These are phyloP conservation scores for Suillus plorans DNA, from an alignment of 768 basidiomycete genomes.

Conservation along the genomic window DNA sequence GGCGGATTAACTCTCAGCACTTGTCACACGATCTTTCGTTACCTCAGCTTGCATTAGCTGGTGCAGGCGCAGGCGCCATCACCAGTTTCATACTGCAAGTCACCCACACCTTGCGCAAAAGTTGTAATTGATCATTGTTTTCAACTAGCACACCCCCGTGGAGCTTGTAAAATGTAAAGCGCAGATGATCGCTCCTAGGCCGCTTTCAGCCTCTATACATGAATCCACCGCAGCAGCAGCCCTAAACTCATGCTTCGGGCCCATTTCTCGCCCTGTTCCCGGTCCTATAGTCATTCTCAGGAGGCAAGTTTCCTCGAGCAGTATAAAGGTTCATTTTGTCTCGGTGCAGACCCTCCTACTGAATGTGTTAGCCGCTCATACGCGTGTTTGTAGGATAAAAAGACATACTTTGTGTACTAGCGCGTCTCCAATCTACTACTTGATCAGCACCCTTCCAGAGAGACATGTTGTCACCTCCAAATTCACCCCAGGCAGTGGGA, in stretches of 20 bases:
- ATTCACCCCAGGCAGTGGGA: background rate
- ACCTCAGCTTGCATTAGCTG: slow-evolving; percentile 74
- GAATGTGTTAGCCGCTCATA: background rate
- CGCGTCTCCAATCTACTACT: background rate
- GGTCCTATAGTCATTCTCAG: slow-evolving; percentile 72
- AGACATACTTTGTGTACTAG: background rate
- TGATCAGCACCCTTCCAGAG: background rate
- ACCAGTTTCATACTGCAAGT: slow-evolving; percentile 88
- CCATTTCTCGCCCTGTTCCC: slow-evolving; percentile 41
- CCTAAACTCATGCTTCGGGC: slow-evolving; percentile 8
- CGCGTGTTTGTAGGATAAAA: background rate
- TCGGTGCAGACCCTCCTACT: background rate
- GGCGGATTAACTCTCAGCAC: slow-evolving; percentile 37
- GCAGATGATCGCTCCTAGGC: slow-evolving; percentile 69
- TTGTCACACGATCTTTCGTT: slow-evolving; percentile 50
- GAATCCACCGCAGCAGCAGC: slow-evolving; percentile 15
- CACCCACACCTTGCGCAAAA: background rate
- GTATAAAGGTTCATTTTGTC: too few relatives aligned
- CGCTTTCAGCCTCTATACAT: slow-evolving; percentile 16
- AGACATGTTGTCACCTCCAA: background rate
- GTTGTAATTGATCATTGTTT: background rate
- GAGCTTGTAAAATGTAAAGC: slow-evolving; percentile 97
- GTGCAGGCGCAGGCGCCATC: slow-evolving; percentile 79
- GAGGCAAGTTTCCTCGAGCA: too few relatives aligned
- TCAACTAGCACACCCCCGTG: slow-evolving; percentile 76